phyloP scores from a whole-genome alignment of 1,284 basidiomycete genomes.

The Acaromyces ingoldii region DNA sequence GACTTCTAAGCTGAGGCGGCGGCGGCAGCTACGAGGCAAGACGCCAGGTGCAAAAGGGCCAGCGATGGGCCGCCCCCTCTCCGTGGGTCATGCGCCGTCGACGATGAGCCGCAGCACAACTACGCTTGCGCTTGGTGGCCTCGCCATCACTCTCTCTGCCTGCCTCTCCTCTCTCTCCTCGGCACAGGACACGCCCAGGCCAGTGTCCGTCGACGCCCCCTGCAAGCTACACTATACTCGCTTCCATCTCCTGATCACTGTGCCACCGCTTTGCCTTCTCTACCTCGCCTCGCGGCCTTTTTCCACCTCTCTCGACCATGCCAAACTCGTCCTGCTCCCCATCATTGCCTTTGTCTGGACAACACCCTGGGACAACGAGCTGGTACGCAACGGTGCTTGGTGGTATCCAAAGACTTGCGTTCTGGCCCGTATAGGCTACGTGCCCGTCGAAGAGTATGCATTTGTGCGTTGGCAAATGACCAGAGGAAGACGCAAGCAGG shows the following conservation, averaged over 20 bases:
- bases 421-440: slow-evolving; percentile 35
- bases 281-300: slow-evolving; percentile 28
- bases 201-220: too few species aligned
- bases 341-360: slow-evolving; percentile 44
- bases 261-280: slow-evolving; percentile 30
- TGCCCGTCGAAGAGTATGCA: slow-evolving; percentile 44
- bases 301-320: slow-evolving; percentile 33
- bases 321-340: slow-evolving; percentile 36
- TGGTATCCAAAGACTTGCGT: slow-evolving; percentile 38
- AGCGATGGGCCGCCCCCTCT: too few species aligned
- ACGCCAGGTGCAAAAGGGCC: too few species aligned
- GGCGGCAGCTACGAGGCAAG: too few species aligned
- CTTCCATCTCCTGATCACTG: slow-evolving; percentile 38
- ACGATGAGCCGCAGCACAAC: too few species aligned
- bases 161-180: too few species aligned
- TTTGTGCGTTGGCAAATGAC: slow-evolving; percentile 20
- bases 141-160: too few species aligned
- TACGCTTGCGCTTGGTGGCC: too few species aligned
- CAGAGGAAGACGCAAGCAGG: neutral
- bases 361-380: slow-evolving; percentile 42
- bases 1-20: too few species aligned
- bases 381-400: slow-evolving; percentile 39
- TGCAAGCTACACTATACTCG: slow-evolving; percentile 36
- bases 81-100: too few species aligned
- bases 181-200: too few species aligned